These are phyloP conservation scores for Populus trichocarpa DNA, from an alignment of 441 rosid species.

Conservation along the genomic window DNA sequence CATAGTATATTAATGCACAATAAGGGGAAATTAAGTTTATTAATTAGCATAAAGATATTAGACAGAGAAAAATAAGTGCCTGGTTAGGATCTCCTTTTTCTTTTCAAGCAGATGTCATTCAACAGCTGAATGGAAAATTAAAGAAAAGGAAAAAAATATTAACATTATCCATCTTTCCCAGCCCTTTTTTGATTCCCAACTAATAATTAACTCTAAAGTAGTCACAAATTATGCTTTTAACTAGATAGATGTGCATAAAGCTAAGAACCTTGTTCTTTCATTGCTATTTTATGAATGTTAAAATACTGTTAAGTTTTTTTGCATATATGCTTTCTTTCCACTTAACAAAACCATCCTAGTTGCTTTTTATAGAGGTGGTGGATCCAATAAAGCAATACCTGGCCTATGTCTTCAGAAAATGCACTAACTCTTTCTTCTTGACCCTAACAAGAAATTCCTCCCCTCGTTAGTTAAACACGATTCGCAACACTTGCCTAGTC, in stretches of 20 bases:
- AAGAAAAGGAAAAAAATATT: conserved; percentile 8
- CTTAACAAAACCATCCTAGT: conserved; percentile 12
- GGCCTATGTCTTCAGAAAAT: conserved; percentile 89
- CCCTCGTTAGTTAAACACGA: not conserved
- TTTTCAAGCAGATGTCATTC: conserved; percentile 61
- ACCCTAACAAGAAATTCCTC: conserved; percentile 39
- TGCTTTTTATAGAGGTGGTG: conserved; percentile 17
- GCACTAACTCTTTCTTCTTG: conserved; percentile 66
- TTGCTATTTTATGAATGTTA: conserved; percentile 17
- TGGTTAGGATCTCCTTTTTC: conserved; percentile 46
- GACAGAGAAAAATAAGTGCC: conserved; percentile 1
- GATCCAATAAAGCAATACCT: conserved; percentile 50
- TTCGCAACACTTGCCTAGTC: not conserved
- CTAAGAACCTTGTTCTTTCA: conserved; percentile 40
- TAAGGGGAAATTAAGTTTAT: conserved; percentile 11
- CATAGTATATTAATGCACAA: not conserved
- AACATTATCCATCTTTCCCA: conserved; percentile 18
- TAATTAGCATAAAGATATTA: not conserved
- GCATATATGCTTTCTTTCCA: conserved; percentile 18
- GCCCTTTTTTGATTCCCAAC: conserved; percentile 27
- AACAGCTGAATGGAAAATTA: conserved; percentile 32
- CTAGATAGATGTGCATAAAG: conserved; percentile 29
- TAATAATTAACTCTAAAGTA: conserved; percentile 10
- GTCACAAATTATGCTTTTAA: conserved; percentile 22
- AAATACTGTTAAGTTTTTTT: not conserved